Percentiles rank a stretch among this genome's conserved stretches.
Conservation (phyloP, 805 yeast species). For the Nakazawaea populi region DNA sequence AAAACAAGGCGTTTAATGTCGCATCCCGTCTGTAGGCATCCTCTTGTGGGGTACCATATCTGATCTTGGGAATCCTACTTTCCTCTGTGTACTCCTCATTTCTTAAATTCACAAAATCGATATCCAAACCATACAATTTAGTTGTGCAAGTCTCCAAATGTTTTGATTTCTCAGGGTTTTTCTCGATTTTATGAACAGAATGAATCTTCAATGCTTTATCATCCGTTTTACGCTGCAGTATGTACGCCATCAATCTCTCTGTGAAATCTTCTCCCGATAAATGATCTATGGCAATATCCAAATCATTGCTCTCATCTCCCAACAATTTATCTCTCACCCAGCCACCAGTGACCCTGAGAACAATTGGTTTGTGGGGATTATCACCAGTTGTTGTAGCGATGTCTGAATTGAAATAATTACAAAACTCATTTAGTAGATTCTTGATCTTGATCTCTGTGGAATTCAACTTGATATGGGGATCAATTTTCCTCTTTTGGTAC, state of each 20-base stretch:
- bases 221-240: conserved; percentile 19
- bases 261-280: conserved; percentile 88
- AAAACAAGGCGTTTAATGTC: conserved; percentile 87
- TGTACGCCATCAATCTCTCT: conserved; percentile 48
- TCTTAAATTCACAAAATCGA: conserved; percentile 90
- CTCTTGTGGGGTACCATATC: conserved; percentile 84
- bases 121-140: conserved; percentile 71
- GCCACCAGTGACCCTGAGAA: conserved; percentile 87
- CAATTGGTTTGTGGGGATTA: conserved; percentile 27
- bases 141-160: conserved; percentile 97
- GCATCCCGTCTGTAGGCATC: conserved; percentile 96
- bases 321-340: conserved; percentile 96
- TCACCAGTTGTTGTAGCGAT: conserved; percentile 21
- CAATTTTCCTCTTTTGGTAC: not conserved
- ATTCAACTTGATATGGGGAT: conserved; percentile 24
- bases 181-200: conserved; percentile 73
- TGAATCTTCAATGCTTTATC: conserved; percentile 12
- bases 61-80: conserved; percentile 78
- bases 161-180: conserved; percentile 93
- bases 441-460: conserved; percentile 37
- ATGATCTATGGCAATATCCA: conserved; percentile 85
- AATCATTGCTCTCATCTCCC: conserved; percentile 75
- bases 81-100: conserved; percentile 79
- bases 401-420: conserved; percentile 15
- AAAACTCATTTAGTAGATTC: conserved; percentile 33